Evolutionary conservation across 2,329 filamentous ascomycete genomes (phyloP).

Genomic region (Graphiopsis chlorocephala): DNA sequence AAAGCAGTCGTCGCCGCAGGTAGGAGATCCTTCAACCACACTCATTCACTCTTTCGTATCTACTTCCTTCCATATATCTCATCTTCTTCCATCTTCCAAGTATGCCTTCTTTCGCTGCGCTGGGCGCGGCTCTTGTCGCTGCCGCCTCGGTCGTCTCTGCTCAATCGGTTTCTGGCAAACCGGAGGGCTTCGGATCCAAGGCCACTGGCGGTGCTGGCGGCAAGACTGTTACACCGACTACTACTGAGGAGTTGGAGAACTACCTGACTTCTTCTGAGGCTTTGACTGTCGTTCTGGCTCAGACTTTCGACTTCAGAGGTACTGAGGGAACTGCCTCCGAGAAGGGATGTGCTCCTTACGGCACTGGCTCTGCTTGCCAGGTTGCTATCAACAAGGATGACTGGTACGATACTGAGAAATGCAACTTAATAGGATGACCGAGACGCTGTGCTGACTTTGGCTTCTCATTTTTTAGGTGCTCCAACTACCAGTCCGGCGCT

Average conservation of each 20-base stretch:
- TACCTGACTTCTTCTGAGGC: conserved; percentile 56
- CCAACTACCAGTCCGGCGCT: conserved; percentile 42
- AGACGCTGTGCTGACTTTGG: no score
- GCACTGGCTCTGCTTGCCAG: conserved; percentile 56
- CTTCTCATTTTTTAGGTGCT: conserved; percentile 36
- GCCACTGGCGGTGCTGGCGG: conserved; percentile 53
- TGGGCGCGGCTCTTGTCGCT: conserved; percentile 11
- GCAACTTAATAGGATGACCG: no score
- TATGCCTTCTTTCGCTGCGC: conserved; percentile 16
- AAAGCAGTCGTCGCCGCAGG: conserved; percentile 4
- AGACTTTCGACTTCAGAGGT: conserved; percentile 52
- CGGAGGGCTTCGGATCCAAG: conserved; percentile 49
- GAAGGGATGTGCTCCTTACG: conserved; percentile 56
- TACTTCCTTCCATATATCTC: background rate
- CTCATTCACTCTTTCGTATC: conserved; percentile 9
- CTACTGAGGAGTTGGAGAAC: conserved; percentile 55
- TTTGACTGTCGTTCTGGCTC: conserved; percentile 58
- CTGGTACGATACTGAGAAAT: conserved; percentile 35
- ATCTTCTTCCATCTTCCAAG: background rate
- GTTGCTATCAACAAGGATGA: conserved; percentile 57
- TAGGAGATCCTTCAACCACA: background rate
- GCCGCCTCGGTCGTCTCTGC: conserved; percentile 6
- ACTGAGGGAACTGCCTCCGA: conserved; percentile 48
- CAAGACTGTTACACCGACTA: conserved; percentile 32
- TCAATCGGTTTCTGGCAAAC: conserved; percentile 35